Evolutionary conservation across 768 basidiomycete species (phyloP).

Genomic region (Leccinum arenicola): DNA sequence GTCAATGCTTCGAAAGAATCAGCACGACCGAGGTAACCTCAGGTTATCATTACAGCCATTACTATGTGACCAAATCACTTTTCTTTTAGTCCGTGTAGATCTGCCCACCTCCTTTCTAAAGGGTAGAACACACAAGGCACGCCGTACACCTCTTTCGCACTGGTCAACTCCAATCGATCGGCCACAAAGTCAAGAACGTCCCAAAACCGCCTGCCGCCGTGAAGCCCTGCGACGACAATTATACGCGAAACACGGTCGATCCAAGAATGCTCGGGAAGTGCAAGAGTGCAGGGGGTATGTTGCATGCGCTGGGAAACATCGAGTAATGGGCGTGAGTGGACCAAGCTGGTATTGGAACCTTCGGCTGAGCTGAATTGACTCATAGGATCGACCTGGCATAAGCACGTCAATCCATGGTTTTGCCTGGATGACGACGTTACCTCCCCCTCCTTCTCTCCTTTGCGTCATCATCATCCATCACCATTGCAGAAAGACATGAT

Average conservation of each 20-base stretch:
- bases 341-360: too few relatives aligned
- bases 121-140: slow-evolving; percentile 65
- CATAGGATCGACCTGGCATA: neutral
- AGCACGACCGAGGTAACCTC: too few relatives aligned
- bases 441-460: neutral
- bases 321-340: neutral
- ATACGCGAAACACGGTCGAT: slow-evolving; percentile 51
- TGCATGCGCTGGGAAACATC: neutral
- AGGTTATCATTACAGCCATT: too few relatives aligned
- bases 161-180: slow-evolving; percentile 66
- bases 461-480: too few relatives aligned
- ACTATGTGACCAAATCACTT: too few relatives aligned
- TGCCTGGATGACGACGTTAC: neutral
- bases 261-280: slow-evolving; percentile 57
- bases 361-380: neutral
- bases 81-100: neutral
- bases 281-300: slow-evolving; percentile 44
- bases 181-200: slow-evolving; percentile 48
- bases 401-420: neutral
- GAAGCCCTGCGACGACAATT: slow-evolving; percentile 47
- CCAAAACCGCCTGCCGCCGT: slow-evolving; percentile 53
- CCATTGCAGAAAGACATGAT: too few relatives aligned
- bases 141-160: slow-evolving; percentile 69
- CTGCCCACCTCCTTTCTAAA: neutral
- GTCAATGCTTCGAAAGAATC: too few relatives aligned